Evolutionary conservation across 768 basidiomycete genomes (phyloP), one percentile per base, ranked within the genome.

Genomic region (Clitopilus hobsonii): DNA sequence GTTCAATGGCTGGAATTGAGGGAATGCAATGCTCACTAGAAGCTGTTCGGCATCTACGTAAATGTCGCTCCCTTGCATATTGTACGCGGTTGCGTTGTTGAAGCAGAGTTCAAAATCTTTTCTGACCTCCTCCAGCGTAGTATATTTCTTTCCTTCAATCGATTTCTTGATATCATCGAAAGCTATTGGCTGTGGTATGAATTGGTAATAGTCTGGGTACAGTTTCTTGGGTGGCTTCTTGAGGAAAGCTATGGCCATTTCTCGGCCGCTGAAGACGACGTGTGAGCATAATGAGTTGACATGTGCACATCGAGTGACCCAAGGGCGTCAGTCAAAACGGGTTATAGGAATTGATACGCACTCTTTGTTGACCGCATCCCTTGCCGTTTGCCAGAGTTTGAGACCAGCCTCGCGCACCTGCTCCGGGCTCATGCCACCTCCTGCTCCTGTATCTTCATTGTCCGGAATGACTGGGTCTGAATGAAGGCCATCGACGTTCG

Each of bases 151-250:
- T 51, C 73, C 71, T 47, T 88, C 85, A 24, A 94, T 77, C 63
- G 83, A 80, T 62, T 82, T 80, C 78, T 92, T 92, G 74, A 97
- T 93, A 59, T 95, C 91, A 41, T 92, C 89, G 51, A 97, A 75
- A 24, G 91, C 86, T 61, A 97, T 91, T 26, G 95, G 94, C 23
- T 81, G 76, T 61, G 84, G 76, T 65, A 95, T 96, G 60, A 86
- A 57, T 22, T 70, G 66, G 70, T 95, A 97, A 71, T 98, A 98
- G 74, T 95, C 94, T 36, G 92, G 83, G 69, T 90, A 92, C 55
- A 75, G 74, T 55, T 84, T 81, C 70, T 85, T 89, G 41, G 83
- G 78, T 18, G 89, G 89, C 60, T 84, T 79, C 56, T 79, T 81
- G 63, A 87, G 67, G 69, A 92, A 94, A 62, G 82, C 82, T 57